Conservation (phyloP, 257 asterid species). For the Gentiana dahurica region DNA sequence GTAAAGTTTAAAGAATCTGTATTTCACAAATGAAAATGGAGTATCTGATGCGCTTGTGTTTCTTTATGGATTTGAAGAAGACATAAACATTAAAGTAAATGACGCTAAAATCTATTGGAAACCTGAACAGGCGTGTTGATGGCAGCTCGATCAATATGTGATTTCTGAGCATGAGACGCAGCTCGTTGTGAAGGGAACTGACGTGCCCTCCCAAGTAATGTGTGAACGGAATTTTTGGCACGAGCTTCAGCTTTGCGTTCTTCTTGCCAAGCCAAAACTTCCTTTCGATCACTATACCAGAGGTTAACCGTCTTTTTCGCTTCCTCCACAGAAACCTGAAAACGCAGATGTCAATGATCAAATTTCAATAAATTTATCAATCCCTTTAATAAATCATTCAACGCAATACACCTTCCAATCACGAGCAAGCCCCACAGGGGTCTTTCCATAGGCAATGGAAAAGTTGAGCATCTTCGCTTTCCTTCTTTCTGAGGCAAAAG, state of each 20-base stretch:
- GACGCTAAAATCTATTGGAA: background rate
- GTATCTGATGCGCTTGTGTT: too few species aligned
- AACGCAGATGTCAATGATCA: conserved; percentile 8
- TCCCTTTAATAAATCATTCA: conserved; percentile 2
- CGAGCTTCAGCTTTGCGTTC: conserved; percentile 68
- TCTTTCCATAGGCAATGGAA: conserved; percentile 96
- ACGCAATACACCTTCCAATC: conserved; percentile 75
- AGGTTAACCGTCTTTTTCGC: conserved; percentile 85
- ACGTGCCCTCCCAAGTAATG: conserved; percentile 88
- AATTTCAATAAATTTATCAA: conserved; percentile 3
- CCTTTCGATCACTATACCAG: conserved; percentile 93
- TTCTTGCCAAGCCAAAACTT: conserved; percentile 82
- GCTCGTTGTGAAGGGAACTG: conserved; percentile 62
- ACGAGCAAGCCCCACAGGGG: conserved; percentile 77
- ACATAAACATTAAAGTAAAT: too few species aligned
- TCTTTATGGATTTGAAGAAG: too few species aligned
- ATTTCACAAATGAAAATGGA: too few species aligned
- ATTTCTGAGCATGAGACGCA: conserved; percentile 44
- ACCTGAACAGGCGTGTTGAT: conserved; percentile 99
- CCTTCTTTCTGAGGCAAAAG: conserved; percentile 94
- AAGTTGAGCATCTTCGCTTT: conserved; percentile 99
- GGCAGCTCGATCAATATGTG: conserved; percentile 95
- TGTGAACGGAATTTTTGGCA: conserved; percentile 34
- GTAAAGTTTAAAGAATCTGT: too few species aligned
- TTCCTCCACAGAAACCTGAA: conserved; percentile 87